Percentiles rank a stretch among this genome's conserved stretches.
Evolutionary conservation across 768 basidiomycete genomes (phyloP).

Genomic region (Amanita rimosa): DNA sequence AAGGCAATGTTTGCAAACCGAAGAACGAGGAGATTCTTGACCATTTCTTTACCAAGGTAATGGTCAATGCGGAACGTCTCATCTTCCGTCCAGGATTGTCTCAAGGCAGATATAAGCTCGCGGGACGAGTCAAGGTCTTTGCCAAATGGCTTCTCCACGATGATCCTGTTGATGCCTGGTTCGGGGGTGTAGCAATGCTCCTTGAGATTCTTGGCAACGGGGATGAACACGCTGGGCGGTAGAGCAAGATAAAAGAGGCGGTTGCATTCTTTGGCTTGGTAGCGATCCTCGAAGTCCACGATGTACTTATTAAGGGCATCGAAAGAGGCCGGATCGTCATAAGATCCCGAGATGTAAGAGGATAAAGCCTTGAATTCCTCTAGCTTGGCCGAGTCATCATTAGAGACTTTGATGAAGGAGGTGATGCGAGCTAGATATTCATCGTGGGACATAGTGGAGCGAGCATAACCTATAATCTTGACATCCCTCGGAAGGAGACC

Average conservation of each 20-base stretch:
- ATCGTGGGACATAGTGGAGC: constrained; percentile 82
- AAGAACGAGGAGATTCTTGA: constrained; percentile 94
- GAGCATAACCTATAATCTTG: constrained; percentile 93
- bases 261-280: constrained; percentile 53
- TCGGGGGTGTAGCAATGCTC: constrained; percentile 63
- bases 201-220: constrained; percentile 76
- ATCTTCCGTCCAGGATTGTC: constrained; percentile 86
- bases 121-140: constrained; percentile 85
- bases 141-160: constrained; percentile 98
- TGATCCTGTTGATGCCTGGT: constrained; percentile 77
- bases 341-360: constrained; percentile 78
- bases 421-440: constrained; percentile 83
- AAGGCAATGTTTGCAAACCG: constrained; percentile 92
- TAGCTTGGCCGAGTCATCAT: constrained; percentile 55
- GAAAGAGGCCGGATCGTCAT: constrained; percentile 79
- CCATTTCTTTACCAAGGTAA: constrained; percentile 99
- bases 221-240: constrained; percentile 92
- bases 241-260: constrained; percentile 96
- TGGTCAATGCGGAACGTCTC: constrained; percentile 99
- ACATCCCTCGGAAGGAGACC: constrained; percentile 73
- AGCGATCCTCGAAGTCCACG: constrained; percentile 64
- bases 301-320: constrained; percentile 66
- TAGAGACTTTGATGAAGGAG: constrained; percentile 73
- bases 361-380: constrained; percentile 76
- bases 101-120: constrained; percentile 66